Percentiles rank a stretch among this genome's conserved stretches.
These are phyloP conservation scores for Eimeria falciformis DNA, from an alignment of 169 alveolate species.

Conservation along the genomic window DNA sequence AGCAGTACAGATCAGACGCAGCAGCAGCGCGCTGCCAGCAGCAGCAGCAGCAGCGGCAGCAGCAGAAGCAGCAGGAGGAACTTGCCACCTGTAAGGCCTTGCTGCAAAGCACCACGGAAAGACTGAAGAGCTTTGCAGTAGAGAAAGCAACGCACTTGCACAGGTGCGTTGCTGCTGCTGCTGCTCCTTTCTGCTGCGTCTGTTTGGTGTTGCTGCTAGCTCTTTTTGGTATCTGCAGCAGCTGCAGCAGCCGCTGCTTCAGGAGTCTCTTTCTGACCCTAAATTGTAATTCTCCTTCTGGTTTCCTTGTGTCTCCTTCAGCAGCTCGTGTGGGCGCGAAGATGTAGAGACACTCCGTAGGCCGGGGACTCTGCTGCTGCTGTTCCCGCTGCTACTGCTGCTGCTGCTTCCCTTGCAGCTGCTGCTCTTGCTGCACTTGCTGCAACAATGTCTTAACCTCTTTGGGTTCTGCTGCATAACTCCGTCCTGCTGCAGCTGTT, in stretches of 20 bases:
- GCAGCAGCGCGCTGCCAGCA: background rate
- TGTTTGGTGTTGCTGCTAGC: background rate
- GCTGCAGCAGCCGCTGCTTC: conserved; percentile 19
- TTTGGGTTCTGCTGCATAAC: background rate
- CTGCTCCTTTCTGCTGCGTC: conserved; percentile 1
- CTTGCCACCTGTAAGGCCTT: background rate
- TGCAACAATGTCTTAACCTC: background rate
- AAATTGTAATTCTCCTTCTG: too few species aligned
- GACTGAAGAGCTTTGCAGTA: background rate
- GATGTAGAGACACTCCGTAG: background rate
- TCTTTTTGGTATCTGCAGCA: conserved; percentile 11
- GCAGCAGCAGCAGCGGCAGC: conserved; percentile 36
- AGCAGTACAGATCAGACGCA: background rate
- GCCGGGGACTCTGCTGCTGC: background rate
- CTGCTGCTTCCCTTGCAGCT: background rate
- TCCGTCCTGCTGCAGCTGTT: background rate
- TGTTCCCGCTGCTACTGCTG: background rate
- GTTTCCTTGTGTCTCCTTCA: background rate
- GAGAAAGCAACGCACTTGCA: background rate
- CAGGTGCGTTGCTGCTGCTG: background rate
- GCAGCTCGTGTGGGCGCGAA: background rate
- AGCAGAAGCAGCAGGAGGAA: conserved; percentile 21
- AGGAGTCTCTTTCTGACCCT: background rate
- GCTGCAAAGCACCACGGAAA: background rate
- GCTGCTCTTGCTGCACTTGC: background rate